Percentiles rank a stretch among this genome's conserved stretches.
Conservation (phyloP, 495 filamentous ascomycete genomes). For the Aspergillus sclerotioniger region DNA sequence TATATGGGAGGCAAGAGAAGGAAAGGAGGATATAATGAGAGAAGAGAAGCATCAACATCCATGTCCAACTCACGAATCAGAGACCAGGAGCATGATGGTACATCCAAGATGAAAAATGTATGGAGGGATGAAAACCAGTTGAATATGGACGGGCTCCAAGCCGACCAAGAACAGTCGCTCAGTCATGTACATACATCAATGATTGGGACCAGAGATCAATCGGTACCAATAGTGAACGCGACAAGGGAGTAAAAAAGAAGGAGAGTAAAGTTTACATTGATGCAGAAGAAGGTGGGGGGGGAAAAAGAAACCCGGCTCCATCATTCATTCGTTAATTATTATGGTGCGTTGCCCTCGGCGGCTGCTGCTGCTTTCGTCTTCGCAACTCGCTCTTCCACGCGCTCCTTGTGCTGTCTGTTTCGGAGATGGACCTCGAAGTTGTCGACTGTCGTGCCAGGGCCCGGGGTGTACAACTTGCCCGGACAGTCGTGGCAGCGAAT, state of each 20-base stretch:
- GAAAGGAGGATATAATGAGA: too few relatives aligned
- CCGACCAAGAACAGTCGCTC: background rate
- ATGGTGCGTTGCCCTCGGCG: conserved; percentile 15
- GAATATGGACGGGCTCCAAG: background rate
- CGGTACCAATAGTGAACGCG: background rate
- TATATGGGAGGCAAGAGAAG: too few relatives aligned
- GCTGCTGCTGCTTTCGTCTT: conserved; percentile 11
- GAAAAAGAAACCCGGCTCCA: conserved; percentile 7
- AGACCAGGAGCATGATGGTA: too few relatives aligned
- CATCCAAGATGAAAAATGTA: background rate
- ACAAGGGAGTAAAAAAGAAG: conserved; percentile 3
- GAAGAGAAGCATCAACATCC: too few relatives aligned
- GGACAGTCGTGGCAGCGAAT: conserved; percentile 91
- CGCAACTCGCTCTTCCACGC: conserved; percentile 58
- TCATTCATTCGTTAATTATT: conserved; percentile 16
- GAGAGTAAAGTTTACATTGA: conserved; percentile 14
- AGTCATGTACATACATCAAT: background rate
- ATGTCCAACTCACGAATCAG: too few relatives aligned
- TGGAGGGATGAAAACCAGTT: background rate
- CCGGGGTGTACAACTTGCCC: conserved; percentile 87
- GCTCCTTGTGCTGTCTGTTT: conserved; percentile 73
- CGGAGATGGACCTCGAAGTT: conserved; percentile 90
- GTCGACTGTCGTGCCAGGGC: conserved; percentile 76
- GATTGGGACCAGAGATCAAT: background rate
- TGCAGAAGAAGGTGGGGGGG: conserved; percentile 4